Evolutionary conservation across 805 yeast species (phyloP).

Genomic region (Saccharomycopsis javanensis): DNA sequence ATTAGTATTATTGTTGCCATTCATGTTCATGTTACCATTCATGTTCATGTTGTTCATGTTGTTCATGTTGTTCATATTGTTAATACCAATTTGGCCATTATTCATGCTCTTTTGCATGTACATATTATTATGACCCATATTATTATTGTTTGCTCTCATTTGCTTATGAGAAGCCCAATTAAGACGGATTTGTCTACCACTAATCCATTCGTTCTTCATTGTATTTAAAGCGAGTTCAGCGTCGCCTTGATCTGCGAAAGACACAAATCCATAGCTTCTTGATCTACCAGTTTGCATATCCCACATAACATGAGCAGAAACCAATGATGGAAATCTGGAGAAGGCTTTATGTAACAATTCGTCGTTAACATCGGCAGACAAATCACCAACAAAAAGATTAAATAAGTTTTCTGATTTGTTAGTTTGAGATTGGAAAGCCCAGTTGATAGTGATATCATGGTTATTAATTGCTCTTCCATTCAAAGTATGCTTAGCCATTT

Average conservation of each 20-base stretch:
- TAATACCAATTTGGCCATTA: not conserved
- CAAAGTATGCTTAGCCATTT: constrained; percentile 48
- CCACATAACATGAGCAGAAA: constrained; percentile 94
- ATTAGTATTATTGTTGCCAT: constrained; percentile 17
- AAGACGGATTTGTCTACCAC: constrained; percentile 70
- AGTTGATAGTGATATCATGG: constrained; percentile 54
- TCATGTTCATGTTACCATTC: constrained; percentile 23
- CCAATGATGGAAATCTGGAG: constrained; percentile 44
- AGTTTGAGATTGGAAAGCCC: constrained; percentile 80
- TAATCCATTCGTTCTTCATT: constrained; percentile 65
- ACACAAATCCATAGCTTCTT: constrained; percentile 85
- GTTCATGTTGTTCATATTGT: not conserved
- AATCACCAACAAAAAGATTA: constrained; percentile 80
- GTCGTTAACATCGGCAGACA: constrained; percentile 74
- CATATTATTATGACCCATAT: constrained; percentile 21
- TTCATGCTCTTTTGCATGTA: constrained; percentile 3
- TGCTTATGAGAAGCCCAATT: constrained; percentile 83
- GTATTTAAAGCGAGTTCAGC: constrained; percentile 65
- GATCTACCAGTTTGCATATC: constrained; percentile 91
- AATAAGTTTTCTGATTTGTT: constrained; percentile 46
- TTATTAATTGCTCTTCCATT: constrained; percentile 50
- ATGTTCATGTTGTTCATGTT: constrained; percentile 22
- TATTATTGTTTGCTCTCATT: constrained; percentile 24
- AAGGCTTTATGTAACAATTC: constrained; percentile 55
- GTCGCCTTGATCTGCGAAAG: constrained; percentile 54